Evolutionary conservation across 257 asterid species (phyloP).

Genomic region (Petunia secreta): DNA sequence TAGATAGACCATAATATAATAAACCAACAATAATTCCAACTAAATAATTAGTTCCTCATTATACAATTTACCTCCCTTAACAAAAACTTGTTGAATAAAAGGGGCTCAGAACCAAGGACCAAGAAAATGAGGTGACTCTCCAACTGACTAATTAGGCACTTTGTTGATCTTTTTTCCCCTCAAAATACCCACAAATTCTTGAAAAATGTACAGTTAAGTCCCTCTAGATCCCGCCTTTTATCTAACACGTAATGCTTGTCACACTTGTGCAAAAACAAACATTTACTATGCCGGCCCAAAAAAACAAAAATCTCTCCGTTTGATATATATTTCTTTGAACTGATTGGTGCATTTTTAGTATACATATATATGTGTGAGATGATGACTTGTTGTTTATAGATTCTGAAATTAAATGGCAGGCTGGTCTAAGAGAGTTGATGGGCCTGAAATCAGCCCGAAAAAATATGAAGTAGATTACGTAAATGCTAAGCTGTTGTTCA

Average conservation of each 20-base stretch:
- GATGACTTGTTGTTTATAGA: conserved; percentile 42
- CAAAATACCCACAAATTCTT: conserved; percentile 35
- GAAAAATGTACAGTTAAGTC: background rate
- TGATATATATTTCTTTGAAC: no score
- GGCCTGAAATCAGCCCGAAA: conserved; percentile 25
- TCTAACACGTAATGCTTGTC: no score
- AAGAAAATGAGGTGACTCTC: background rate
- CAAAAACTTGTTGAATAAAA: no score
- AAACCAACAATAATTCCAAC: no score
- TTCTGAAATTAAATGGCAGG: conserved; percentile 66
- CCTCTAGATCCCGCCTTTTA: no score
- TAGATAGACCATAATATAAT: no score
- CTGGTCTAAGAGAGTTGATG: conserved; percentile 51
- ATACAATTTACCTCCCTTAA: no score
- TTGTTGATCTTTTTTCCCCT: conserved; percentile 39
- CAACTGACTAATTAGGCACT: background rate
- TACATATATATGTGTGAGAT: background rate
- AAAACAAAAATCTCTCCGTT: no score
- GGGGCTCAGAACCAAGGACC: background rate
- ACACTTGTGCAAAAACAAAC: no score
- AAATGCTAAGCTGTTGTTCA: background rate
- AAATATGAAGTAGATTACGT: conserved; percentile 18
- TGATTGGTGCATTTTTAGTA: background rate
- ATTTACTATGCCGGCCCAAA: no score
- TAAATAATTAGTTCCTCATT: no score